Base-by-base conservation (phyloP, 2,329 filamentous ascomycete genomes). In the Cadophora malorum region DNA sequence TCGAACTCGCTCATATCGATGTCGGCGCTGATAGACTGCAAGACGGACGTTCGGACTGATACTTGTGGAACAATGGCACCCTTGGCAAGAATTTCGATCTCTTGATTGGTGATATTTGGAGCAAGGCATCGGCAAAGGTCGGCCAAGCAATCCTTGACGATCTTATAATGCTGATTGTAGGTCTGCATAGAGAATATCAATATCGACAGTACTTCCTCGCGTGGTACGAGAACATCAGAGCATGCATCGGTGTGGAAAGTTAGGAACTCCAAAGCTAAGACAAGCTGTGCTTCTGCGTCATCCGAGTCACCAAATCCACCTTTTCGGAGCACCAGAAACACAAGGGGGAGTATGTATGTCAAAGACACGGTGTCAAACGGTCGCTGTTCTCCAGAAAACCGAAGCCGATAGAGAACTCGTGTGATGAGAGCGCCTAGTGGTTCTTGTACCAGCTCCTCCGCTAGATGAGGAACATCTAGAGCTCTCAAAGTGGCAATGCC, bases 91-190 rank as follows among this genome's bases (percentile, higher is more conserved):
- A 92, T 87, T 12, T 83, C 81, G 66, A 96, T 90, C 80, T 99
- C 96, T 1, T 85, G 80, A 3, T 84, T 78, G 66, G 79, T 89
- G 72, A 97, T 94, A 74, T 93, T 97, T 2, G 91, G 89, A 3
- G 95, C 91, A 63, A 98, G 86, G 71, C 91, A 94, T 68, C 94
- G 90, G 75, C 92, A 93, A 72, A 96, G 86, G 78, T 98, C 93
- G 64, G 91, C 86, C 71, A 99, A 87, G 75, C 93, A 97, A 79
- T 99, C 96, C 79, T 95, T 97, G 80, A 97, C 89, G 67, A 94
- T 83, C 80, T 97, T 97, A 83, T 97, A 97, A 79, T 99, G 96
- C 76, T 97, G 94, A 55, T 89, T 91, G 78, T 97, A 97, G 69
- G 82, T 86, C 77, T 96, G 92, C 92, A 99, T 96, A 0, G 94